Percentiles rank a stretch among this genome's conserved stretches.
Conservation (phyloP, 352 stramenopile species). For the Plasmopara muralis region DNA sequence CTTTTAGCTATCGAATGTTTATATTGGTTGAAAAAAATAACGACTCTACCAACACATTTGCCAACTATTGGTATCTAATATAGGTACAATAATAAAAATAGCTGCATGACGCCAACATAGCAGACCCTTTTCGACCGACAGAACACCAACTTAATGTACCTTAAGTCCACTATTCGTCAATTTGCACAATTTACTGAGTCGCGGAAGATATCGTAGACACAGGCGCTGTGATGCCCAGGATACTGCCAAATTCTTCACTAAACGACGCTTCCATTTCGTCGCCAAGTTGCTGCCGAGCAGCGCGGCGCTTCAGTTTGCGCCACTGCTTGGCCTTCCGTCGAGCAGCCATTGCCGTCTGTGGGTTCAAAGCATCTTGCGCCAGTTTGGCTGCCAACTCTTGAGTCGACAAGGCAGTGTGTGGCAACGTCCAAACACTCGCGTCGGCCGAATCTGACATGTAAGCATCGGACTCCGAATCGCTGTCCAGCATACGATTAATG, state of each 20-base stretch:
- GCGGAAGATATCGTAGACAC: conserved; percentile 14
- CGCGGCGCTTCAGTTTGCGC: conserved; percentile 70
- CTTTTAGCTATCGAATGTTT: too few relatives aligned
- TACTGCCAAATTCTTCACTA: conserved; percentile 48
- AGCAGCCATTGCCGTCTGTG: conserved; percentile 43
- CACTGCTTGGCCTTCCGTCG: conserved; percentile 65
- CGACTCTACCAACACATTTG: too few relatives aligned
- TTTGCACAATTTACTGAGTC: conserved; percentile 9
- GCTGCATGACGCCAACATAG: too few relatives aligned
- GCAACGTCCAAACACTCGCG: conserved; percentile 8
- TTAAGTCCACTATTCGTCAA: too few relatives aligned
- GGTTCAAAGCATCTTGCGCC: conserved; percentile 48
- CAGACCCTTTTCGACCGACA: too few relatives aligned
- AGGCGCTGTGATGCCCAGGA: conserved; percentile 33
- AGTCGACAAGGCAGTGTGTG: conserved; percentile 18
- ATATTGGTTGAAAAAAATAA: too few relatives aligned
- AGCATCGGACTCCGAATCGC: conserved; percentile 48
- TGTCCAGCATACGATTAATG: conserved; percentile 36
- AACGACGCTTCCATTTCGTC: conserved; percentile 43
- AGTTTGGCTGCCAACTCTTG: conserved; percentile 51
- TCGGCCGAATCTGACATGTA: conserved; percentile 41
- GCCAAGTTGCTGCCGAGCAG: conserved; percentile 54
- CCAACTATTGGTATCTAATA: too few relatives aligned
- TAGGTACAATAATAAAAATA: too few relatives aligned
- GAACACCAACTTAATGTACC: too few relatives aligned